phyloP scores from a whole-genome alignment of 208 protist genomes.

The Naegleria gruberi region DNA sequence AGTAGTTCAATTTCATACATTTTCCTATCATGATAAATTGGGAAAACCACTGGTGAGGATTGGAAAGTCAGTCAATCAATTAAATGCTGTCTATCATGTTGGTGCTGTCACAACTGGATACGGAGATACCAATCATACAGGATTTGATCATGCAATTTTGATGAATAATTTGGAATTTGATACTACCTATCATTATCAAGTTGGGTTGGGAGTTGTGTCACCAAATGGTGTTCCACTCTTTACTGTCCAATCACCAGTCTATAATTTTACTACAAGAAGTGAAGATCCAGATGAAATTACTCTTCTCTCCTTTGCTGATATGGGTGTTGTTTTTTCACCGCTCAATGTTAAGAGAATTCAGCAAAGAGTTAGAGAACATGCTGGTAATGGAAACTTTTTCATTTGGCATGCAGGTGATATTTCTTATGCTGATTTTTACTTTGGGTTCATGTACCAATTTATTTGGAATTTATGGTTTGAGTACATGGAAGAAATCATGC shows the following conservation, averaged over 20 bases:
- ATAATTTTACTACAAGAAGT: slow-evolving; percentile 5
- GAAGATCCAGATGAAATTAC: not conserved
- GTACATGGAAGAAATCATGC: not conserved
- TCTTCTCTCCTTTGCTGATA: not conserved
- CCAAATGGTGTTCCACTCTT: not conserved
- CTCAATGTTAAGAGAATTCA: not conserved
- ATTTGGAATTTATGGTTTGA: slow-evolving; percentile 1
- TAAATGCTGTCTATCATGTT: not conserved
- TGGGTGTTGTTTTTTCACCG: not conserved
- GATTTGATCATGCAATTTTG: not conserved
- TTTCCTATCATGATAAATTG: not conserved
- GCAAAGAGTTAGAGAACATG: not conserved
- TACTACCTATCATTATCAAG: not conserved
- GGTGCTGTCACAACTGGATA: not conserved
- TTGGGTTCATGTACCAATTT: not conserved
- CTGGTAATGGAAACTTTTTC: not conserved
- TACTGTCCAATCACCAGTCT: not conserved
- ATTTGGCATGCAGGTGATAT: slow-evolving; percentile 1
- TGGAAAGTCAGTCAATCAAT: not conserved
- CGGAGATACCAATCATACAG: not conserved
- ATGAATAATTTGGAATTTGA: not conserved
- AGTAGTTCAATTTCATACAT: not conserved
- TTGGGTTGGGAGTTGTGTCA: not conserved
- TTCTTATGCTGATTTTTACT: not conserved
- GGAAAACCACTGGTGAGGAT: not conserved